These are phyloP conservation scores for Leccinellum rugosiceps DNA, from an alignment of 768 basidiomycete species.

Conservation along the genomic window DNA sequence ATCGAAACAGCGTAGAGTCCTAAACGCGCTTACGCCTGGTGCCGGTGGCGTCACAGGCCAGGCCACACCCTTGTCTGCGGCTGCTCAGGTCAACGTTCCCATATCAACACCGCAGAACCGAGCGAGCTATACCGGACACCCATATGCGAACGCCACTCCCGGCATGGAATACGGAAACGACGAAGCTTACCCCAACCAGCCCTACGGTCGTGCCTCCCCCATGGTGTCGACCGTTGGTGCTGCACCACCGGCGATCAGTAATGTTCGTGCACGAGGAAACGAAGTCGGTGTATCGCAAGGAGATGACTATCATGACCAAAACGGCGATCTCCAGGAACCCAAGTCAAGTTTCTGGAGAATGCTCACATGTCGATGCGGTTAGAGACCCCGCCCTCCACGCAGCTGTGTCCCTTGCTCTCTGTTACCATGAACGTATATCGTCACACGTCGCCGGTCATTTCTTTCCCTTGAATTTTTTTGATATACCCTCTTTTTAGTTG, in stretches of 20 bases:
- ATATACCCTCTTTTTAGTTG: constrained; percentile 34
- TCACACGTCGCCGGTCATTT: constrained; percentile 34
- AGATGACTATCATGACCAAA: constrained; percentile 55
- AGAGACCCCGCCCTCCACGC: constrained; percentile 18
- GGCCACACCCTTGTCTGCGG: constrained; percentile 67
- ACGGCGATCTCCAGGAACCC: constrained; percentile 50
- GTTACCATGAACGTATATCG: constrained; percentile 27
- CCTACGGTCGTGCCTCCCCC: constrained; percentile 76
- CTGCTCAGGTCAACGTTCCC: constrained; percentile 73
- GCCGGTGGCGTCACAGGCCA: constrained; percentile 48
- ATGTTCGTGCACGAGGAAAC: constrained; percentile 66
- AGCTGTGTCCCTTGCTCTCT: constrained; percentile 17
- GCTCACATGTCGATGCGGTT: constrained; percentile 77
- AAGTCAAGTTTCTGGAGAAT: constrained; percentile 61
- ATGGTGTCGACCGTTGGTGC: constrained; percentile 73
- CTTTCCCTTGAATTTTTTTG: constrained; percentile 36
- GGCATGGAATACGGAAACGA: constrained; percentile 63
- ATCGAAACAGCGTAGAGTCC: constrained; percentile 67
- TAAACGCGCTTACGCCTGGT: constrained; percentile 56
- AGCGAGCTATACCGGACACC: constrained; percentile 50
- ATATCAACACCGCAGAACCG: constrained; percentile 52
- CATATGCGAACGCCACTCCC: constrained; percentile 62
- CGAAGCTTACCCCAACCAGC: constrained; percentile 56
- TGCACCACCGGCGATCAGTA: constrained; percentile 69
- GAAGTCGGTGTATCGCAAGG: constrained; percentile 64